Percentiles rank a stretch among this genome's conserved stretches.
Evolutionary conservation across 306 rosid genomes (phyloP).

Genomic region (Fragaria iinumae): DNA sequence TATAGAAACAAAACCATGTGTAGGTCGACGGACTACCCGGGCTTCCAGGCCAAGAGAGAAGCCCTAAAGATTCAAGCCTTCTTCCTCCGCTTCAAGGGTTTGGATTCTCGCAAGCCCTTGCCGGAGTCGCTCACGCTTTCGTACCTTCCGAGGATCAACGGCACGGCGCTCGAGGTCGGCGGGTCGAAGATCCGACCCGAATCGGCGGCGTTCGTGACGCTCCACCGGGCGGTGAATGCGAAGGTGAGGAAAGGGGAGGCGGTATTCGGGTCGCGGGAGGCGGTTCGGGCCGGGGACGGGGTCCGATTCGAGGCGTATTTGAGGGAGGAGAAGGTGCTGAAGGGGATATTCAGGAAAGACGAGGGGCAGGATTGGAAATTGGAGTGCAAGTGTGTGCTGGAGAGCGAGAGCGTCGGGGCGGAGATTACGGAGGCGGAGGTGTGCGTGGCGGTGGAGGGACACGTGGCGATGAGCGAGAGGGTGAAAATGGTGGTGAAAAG

Average conservation of each 20-base stretch:
- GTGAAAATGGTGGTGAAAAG: constrained; percentile 28
- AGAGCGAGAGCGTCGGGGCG: constrained; percentile 15
- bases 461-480: constrained; percentile 36
- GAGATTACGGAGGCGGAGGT: constrained; percentile 32
- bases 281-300: constrained; percentile 38
- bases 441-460: constrained; percentile 46
- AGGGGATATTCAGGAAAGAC: constrained; percentile 38
- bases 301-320: constrained; percentile 40
- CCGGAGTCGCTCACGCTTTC: constrained; percentile 45
- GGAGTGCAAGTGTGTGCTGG: constrained; percentile 40
- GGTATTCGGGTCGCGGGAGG: constrained; percentile 40
- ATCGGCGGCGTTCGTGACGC: constrained; percentile 38
- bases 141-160: constrained; percentile 44
- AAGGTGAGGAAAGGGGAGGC: constrained; percentile 10
- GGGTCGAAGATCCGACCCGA: constrained; percentile 42
- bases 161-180: constrained; percentile 29
- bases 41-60: constrained; percentile 10
- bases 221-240: constrained; percentile 32
- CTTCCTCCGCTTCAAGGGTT: constrained; percentile 33
- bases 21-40: constrained; percentile 38
- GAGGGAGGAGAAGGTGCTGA: constrained; percentile 42
- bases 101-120: constrained; percentile 9
- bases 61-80: constrained; percentile 28
- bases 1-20: constrained; percentile 29
- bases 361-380: constrained; percentile 38